These are phyloP conservation scores for Suillus variegatus DNA, from an alignment of 768 basidiomycete species.

Conservation along the genomic window DNA sequence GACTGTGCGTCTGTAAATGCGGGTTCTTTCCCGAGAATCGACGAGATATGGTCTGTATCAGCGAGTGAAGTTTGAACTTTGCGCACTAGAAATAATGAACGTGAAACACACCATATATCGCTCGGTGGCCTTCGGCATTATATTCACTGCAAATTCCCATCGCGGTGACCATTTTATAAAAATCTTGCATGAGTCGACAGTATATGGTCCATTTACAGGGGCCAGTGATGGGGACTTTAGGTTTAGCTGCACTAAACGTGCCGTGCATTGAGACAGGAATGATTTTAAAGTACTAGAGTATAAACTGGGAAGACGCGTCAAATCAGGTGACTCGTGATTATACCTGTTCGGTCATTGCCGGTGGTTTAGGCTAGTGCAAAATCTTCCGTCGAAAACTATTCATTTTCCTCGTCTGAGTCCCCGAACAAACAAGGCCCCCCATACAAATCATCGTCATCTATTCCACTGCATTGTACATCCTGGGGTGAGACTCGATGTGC, in stretches of 20 bases:
- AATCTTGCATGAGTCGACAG: neutral
- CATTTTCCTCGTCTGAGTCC: constrained; percentile 34
- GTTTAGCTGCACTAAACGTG: neutral
- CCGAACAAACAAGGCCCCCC: constrained; percentile 31
- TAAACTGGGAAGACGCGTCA: no score
- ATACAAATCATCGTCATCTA: constrained; percentile 13
- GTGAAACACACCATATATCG: constrained; percentile 10
- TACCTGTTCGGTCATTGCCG: neutral
- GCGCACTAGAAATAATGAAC: neutral
- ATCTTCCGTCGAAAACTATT: constrained; percentile 7
- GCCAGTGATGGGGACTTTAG: neutral
- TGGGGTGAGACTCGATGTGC: neutral
- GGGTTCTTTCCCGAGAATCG: neutral
- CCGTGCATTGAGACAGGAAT: neutral
- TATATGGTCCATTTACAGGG: neutral
- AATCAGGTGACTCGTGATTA: neutral
- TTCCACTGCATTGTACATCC: neutral
- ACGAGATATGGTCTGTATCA: constrained; percentile 9
- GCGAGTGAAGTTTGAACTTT: neutral
- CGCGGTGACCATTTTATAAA: neutral
- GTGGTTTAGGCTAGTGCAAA: neutral
- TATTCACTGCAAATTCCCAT: constrained; percentile 6
- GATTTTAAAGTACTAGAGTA: neutral
- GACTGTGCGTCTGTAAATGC: neutral
- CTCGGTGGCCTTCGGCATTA: constrained; percentile 1